Evolutionary conservation across 768 basidiomycete genomes (phyloP), one percentile per base, ranked within the genome.

Genomic region (Glaciozyma martinii): DNA sequence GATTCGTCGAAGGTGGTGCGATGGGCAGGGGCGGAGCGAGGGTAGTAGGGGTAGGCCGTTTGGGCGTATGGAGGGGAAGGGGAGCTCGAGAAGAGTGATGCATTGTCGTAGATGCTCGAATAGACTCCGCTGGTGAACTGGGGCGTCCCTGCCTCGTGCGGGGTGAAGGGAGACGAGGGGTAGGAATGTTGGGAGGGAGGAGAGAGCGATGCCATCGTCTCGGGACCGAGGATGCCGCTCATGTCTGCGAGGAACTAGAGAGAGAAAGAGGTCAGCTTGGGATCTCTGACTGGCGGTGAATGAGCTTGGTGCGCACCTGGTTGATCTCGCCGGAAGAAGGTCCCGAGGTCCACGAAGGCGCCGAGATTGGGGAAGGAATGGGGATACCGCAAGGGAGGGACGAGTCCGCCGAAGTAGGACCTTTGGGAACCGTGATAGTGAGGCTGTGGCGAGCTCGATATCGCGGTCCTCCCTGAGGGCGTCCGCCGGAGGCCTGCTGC

Each of bases 201-300:
- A 0, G 61, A 43, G 50, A 65, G 42, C 8, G 61, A n/a, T 8
- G 37, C 29, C 60, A 59, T 50, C 3, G 61, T 56, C 4, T 62
- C 57, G 3, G 53, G 57, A 9, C 67, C 67, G n/a, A 68, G 63
- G n/a, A 68, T 50, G 12, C 60, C 57, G 42, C 27, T 46, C 67
- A 68, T 68, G 1, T 65, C 67, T 0, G n/a, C n/a, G 25, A 68
- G 56, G 54, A 65, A 68, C 63, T 68, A 57, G 6, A 13, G 8
- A 7, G 13, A 19, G 27, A 21, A 33, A 29, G 19, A 47, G 3
- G 60, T 29, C 42, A 37, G 27, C 13, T 40, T 40, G 12, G 12
- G 15, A 13, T 7, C 37, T 40, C 10, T 33, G 37, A 13, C 37
- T 40, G 10, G 10, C 10, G 15, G 37, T 13, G 37, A 13, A 40